phyloP scores from a whole-genome alignment of 805 yeast species.

The Myxozyma lipomycoides region DNA sequence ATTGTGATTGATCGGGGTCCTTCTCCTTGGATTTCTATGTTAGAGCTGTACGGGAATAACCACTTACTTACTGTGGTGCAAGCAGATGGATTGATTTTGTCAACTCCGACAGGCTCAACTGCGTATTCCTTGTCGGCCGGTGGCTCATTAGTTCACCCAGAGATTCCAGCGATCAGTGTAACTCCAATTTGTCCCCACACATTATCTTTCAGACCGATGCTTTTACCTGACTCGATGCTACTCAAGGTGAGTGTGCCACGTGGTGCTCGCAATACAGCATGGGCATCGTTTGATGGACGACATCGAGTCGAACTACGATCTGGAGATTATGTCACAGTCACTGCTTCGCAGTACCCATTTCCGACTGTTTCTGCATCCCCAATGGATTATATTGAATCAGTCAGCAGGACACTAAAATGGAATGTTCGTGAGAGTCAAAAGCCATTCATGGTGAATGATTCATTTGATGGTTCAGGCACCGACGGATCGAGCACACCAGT shows the following conservation, averaged over 20 bases:
- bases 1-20: conserved; percentile 92
- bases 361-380: conserved; percentile 78
- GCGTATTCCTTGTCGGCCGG: conserved; percentile 95
- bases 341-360: conserved; percentile 86
- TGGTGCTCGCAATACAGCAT: conserved; percentile 81
- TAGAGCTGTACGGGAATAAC: conserved; percentile 86
- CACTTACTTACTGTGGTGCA: conserved; percentile 81
- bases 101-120: conserved; percentile 95
- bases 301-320: conserved; percentile 71
- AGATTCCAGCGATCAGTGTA: conserved; percentile 84
- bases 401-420: conserved; percentile 87
- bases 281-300: conserved; percentile 96
- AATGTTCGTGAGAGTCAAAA: conserved; percentile 85
- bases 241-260: conserved; percentile 75
- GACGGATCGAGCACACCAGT: conserved; percentile 24
- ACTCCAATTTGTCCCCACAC: conserved; percentile 98
- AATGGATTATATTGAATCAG: conserved; percentile 73
- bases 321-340: conserved; percentile 82
- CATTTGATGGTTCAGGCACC: conserved; percentile 45
- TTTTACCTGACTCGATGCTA: conserved; percentile 89
- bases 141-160: conserved; percentile 91
- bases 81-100: conserved; percentile 88
- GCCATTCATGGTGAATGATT: conserved; percentile 67
- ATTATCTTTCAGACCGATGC: conserved; percentile 83
- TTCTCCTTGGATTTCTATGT: conserved; percentile 82